phyloP scores from a whole-genome alignment of 306 rosid genomes.

The Rosa lucieae region DNA sequence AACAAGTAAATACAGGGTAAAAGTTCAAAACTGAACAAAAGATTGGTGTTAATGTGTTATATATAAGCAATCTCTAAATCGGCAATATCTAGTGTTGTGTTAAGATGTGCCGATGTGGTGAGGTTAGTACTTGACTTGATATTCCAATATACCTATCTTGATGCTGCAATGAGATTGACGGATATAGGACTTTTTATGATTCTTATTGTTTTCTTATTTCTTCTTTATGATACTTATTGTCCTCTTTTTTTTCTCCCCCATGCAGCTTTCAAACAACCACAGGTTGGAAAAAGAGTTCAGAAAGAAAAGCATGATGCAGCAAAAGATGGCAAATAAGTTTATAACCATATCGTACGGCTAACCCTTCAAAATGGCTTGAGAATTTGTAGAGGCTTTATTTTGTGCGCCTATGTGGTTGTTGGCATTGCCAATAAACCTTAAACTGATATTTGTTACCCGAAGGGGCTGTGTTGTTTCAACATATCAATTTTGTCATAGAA shows the following conservation, averaged over 20 bases:
- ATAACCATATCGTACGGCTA: conserved; percentile 17
- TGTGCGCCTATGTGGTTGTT: background rate
- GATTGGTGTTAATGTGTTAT: background rate
- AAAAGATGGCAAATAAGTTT: conserved; percentile 22
- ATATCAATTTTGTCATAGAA: conserved; percentile 30
- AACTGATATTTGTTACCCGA: background rate
- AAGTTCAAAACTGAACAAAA: background rate
- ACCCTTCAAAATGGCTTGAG: background rate
- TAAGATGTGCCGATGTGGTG: background rate
- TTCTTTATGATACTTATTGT: background rate
- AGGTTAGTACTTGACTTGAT: background rate
- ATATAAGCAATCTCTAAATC: background rate
- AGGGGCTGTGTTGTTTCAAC: conserved; percentile 22
- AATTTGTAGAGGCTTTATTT: conserved; percentile 7
- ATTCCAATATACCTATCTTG: background rate
- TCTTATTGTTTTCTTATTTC: conserved; percentile 11
- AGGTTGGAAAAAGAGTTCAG: conserved; percentile 25
- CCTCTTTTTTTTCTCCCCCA: background rate
- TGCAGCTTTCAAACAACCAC: conserved; percentile 36
- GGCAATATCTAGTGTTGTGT: background rate
- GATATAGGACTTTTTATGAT: background rate
- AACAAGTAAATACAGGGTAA: background rate
- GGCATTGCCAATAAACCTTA: conserved; percentile 8
- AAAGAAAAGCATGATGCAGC: conserved; percentile 30
- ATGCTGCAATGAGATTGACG: background rate